These are phyloP conservation scores for Fonsecaea pedrosoi DNA, from an alignment of 2,329 filamentous ascomycete species.

Conservation along the genomic window DNA sequence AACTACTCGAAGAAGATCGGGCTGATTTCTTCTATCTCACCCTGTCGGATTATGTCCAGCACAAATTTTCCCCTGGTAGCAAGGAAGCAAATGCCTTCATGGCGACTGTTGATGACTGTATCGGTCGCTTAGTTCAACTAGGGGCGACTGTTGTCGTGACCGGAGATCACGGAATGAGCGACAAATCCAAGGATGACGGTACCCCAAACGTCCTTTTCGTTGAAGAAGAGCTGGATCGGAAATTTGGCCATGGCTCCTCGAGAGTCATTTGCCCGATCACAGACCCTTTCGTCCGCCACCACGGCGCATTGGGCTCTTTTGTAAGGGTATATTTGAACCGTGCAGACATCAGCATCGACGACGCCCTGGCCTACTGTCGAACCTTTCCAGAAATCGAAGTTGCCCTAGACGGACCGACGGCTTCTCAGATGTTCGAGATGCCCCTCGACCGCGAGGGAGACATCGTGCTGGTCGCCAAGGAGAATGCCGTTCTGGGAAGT, in stretches of 20 bases:
- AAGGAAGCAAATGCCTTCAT: conserved; percentile 50
- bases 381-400: conserved; percentile 46
- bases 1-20: conserved; percentile 49
- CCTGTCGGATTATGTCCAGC: conserved; percentile 55
- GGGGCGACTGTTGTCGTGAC: conserved; percentile 51
- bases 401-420: conserved; percentile 44
- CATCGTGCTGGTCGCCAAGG: conserved; percentile 49
- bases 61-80: conserved; percentile 50
- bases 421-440: conserved; percentile 48
- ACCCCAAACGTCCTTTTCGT: conserved; percentile 51
- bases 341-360: conserved; percentile 37
- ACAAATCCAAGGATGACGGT: conserved; percentile 47
- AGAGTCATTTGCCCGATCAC: conserved; percentile 55
- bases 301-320: conserved; percentile 53
- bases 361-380: conserved; percentile 44
- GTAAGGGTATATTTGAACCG: conserved; percentile 49
- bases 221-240: conserved; percentile 47
- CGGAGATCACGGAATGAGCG: conserved; percentile 55
- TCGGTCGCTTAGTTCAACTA: conserved; percentile 45
- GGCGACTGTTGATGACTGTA: conserved; percentile 44
- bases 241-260: conserved; percentile 44
- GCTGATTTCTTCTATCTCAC: conserved; percentile 55
- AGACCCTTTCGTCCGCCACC: conserved; percentile 54
- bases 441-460: conserved; percentile 52
- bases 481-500: conserved; percentile 49